Percentiles rank a stretch among this genome's conserved stretches.
These are phyloP conservation scores for Plasmodiophora brassicae DNA, from an alignment of 208 protist genomes.

Conservation along the genomic window DNA sequence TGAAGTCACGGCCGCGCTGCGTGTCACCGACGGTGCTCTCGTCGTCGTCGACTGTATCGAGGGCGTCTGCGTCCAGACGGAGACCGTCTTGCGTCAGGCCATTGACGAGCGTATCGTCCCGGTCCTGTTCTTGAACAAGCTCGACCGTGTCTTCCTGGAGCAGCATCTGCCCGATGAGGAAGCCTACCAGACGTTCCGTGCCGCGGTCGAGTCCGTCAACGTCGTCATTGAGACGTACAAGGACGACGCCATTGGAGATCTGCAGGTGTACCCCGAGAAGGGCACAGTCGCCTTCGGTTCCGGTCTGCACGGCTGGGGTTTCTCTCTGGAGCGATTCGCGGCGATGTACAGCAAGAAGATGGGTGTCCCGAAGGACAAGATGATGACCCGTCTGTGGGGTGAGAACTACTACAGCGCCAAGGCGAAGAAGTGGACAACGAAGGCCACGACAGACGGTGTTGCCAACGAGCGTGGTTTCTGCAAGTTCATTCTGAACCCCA, in stretches of 20 bases:
- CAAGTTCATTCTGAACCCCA: conserved; percentile 95
- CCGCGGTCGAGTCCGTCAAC: conserved; percentile 85
- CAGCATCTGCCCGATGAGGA: conserved; percentile 81
- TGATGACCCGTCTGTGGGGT: conserved; percentile 92
- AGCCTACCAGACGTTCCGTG: conserved; percentile 70
- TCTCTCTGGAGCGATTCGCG: conserved; percentile 93
- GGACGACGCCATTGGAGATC: conserved; percentile 84
- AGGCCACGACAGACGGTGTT: conserved; percentile 54
- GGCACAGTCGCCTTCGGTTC: conserved; percentile 96
- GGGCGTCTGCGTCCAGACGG: conserved; percentile 98
- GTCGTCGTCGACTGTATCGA: conserved; percentile 98
- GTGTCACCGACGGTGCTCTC: conserved; percentile 98
- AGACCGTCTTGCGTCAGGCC: conserved; percentile 95
- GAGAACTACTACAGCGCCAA: conserved; percentile 92
- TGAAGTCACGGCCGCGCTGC: conserved; percentile 96
- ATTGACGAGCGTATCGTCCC: conserved; percentile 95
- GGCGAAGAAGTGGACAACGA: conserved; percentile 78
- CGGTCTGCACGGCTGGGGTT: conserved; percentile 96
- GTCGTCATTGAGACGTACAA: conserved; percentile 95
- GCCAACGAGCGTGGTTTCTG: conserved; percentile 73
- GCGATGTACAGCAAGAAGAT: conserved; percentile 89
- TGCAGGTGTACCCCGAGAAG: conserved; percentile 70
- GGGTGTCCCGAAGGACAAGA: conserved; percentile 72
- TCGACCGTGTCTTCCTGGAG: conserved; percentile 91
- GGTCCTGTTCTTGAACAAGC: conserved; percentile 98